phyloP scores from a whole-genome alignment of 2,329 filamentous ascomycete species.

The Aspergillus arachidicola region DNA sequence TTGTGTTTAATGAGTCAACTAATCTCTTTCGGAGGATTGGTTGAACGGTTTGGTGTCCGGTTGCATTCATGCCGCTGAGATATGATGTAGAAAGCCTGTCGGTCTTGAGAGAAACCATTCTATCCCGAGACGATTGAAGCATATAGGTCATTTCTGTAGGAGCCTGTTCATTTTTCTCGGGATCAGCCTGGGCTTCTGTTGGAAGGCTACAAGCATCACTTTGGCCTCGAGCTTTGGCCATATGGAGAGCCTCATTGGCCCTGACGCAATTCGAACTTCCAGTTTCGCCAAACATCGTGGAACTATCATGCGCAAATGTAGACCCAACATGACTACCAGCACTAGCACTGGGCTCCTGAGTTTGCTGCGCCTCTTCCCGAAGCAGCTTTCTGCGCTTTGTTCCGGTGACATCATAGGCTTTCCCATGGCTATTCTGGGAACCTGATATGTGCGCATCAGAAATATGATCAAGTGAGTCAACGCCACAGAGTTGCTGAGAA shows the following conservation, averaged over 20 bases:
- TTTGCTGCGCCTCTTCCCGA: neutral
- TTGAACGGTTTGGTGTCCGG: neutral
- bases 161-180: neutral
- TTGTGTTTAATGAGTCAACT: slow-evolving; percentile 35
- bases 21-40: slow-evolving; percentile 33
- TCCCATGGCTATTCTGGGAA: neutral
- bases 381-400: slow-evolving; percentile 16
- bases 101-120: neutral
- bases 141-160: neutral
- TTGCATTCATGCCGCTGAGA: neutral
- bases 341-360: neutral
- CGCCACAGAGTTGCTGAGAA: neutral
- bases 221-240: neutral
- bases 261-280: neutral
- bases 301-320: neutral
- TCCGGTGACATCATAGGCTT: slow-evolving; percentile 7
- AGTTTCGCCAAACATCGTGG: too few relatives aligned
- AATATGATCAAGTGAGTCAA: neutral
- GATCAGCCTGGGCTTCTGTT: neutral
- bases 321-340: neutral
- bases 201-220: neutral
- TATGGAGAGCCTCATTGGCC: neutral
- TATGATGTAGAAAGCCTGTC: neutral
- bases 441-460: neutral
- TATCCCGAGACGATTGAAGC: neutral